These are phyloP conservation scores for Daldinia vernicosa DNA, from an alignment of 495 filamentous ascomycete genomes.

Conservation along the genomic window DNA sequence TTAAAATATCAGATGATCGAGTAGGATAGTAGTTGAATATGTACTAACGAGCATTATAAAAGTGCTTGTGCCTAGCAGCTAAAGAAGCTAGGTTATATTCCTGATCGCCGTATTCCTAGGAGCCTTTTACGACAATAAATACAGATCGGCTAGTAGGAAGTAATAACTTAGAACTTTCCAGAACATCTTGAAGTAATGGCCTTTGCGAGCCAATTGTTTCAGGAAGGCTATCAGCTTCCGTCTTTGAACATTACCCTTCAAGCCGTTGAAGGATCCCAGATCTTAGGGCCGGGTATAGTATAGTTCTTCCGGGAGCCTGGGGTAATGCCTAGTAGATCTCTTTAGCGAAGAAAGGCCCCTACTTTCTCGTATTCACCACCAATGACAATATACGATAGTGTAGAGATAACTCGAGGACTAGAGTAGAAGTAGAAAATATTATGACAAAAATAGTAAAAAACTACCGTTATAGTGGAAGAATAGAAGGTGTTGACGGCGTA, in stretches of 20 bases:
- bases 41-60: not conserved
- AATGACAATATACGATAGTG: not conserved
- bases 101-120: not conserved
- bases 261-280: not conserved
- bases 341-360: not conserved
- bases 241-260: not conserved
- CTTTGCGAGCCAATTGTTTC: not conserved
- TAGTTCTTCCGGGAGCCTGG: slow-evolving; percentile 1
- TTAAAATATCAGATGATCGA: too few relatives aligned
- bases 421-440: not conserved
- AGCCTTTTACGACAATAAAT: not conserved
- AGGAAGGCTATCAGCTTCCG: not conserved
- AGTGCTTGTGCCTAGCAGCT: not conserved
- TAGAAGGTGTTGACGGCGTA: not conserved
- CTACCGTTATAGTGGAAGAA: not conserved
- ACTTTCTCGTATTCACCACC: not conserved
- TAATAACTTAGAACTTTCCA: not conserved
- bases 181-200: not conserved
- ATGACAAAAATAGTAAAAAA: too few relatives aligned
- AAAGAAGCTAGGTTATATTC: not conserved
- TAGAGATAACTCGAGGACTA: not conserved
- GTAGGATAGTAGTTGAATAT: not conserved
- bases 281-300: not conserved
- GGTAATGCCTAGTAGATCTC: not conserved
- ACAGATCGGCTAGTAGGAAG: not conserved